Evolutionary conservation across 2,329 filamentous ascomycete species (phyloP).

Genomic region (Venturia nashicola): DNA sequence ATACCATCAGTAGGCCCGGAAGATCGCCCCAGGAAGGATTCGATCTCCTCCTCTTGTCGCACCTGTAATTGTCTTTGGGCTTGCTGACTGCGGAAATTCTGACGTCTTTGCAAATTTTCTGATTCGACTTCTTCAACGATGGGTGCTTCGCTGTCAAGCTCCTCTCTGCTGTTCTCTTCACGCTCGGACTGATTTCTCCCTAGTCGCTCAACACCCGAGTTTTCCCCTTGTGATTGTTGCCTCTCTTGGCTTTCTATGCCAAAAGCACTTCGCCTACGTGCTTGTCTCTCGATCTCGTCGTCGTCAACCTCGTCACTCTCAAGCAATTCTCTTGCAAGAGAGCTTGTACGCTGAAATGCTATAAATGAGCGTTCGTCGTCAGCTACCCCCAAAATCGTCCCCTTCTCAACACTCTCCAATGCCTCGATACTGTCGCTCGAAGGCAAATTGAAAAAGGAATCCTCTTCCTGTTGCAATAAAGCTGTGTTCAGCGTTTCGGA

Average conservation of each 20-base stretch:
- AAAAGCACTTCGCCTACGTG: background rate
- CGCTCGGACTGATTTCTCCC: background rate
- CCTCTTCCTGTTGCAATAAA: background rate
- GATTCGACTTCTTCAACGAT: background rate
- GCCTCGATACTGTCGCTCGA: conserved; percentile 1
- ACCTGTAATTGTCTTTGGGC: background rate
- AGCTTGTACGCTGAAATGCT: background rate
- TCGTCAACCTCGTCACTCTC: background rate
- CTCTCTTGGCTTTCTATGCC: background rate
- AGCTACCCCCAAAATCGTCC: background rate
- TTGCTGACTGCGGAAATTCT: background rate
- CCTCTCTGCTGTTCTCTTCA: background rate
- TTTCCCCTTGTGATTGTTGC: background rate
- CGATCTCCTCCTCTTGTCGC: background rate
- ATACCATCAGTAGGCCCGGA: background rate
- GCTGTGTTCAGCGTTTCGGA: background rate
- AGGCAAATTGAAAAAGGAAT: background rate
- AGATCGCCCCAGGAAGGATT: background rate
- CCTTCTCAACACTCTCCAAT: background rate
- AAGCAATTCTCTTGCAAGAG: background rate
- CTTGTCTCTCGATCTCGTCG: background rate
- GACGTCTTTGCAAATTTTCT: background rate
- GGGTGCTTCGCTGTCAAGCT: background rate
- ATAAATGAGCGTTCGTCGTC: background rate
- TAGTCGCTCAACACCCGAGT: too few species aligned